Conservation (phyloP, 1,139 yeast species). For the Lodderomyces elongisporus region DNA sequence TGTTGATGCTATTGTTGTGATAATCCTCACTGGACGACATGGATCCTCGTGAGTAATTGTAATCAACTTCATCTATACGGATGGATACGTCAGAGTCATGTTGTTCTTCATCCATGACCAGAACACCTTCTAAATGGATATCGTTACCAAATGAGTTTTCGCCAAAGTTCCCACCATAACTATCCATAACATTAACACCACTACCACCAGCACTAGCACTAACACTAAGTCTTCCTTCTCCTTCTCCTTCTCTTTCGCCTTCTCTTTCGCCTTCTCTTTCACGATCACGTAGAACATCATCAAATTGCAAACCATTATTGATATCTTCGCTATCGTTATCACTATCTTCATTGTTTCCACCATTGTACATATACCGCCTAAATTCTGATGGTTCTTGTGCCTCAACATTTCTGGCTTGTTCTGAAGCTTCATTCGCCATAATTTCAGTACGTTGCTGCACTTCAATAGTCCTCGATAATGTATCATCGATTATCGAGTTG, state of each 20-base stretch:
- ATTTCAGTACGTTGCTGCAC: constrained; percentile 6
- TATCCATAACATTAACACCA: no score
- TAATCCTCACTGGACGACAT: background rate
- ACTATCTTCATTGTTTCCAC: background rate
- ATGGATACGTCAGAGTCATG: background rate
- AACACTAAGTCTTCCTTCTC: background rate
- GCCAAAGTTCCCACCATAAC: constrained; percentile 1
- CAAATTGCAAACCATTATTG: no score
- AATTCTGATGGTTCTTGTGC: constrained; percentile 1
- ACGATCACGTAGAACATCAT: background rate
- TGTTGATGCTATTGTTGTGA: background rate
- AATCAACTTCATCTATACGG: constrained; percentile 4
- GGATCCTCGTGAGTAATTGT: background rate
- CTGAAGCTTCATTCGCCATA: constrained; percentile 8
- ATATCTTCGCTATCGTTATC: no score
- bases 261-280: background rate
- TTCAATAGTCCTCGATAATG: constrained; percentile 2
- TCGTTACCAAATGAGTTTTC: constrained; percentile 1
- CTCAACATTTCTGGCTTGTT: constrained; percentile 8
- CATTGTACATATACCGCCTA: background rate
- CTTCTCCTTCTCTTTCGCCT: background rate
- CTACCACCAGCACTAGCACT: no score
- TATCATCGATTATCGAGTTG: background rate
- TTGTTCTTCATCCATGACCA: background rate
- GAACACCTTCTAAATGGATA: constrained; percentile 1